Evolutionary conservation across 2,329 filamentous ascomycete genomes (phyloP), one percentile per base, ranked within the genome.

Genomic region (Aspergillus sojae): DNA sequence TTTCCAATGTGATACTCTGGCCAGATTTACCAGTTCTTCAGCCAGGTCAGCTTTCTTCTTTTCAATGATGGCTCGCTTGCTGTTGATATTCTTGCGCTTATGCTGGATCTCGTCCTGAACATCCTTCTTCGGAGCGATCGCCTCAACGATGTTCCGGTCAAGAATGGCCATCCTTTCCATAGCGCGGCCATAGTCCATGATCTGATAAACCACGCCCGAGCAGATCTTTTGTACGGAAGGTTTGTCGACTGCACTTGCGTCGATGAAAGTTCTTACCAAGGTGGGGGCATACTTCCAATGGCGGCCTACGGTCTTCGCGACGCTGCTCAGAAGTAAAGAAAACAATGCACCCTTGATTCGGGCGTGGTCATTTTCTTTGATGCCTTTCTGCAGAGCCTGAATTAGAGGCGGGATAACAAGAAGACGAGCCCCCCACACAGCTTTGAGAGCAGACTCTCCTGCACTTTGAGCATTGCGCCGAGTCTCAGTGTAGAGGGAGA

Each of bases 261-360:
- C 88, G 67, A 99, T 95, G 79, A 96, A 99, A 10, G 95, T 84
- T 59, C 90, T 89, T 81, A 99, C 92, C 56, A 97, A 82, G n/a
- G 90, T 87, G 1, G 96, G 95, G 0, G 95, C 93, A 77, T 94
- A 97, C 45, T 94, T 90, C 96, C 96, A 99, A 76, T 99, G 94
- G 60, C 91, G 90, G 54, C 93, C 88, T 53, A 96, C 86, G 0
- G 94, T 96, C 79, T 94, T 96, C 6, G 93, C 86, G 41, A 99
- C 82, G 65, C 92, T 96, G 12, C 94, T 94, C 71, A 94, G 96
- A 21, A 98, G 82, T 32, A 99, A 80, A 0, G 94, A 94, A 76
- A 95, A 98, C 82, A 99, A 88, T 41, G 91, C 91, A 39, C 96
- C 95, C 79, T 99, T 99, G 77, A 99, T 97, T 16, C 93, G 88